These are phyloP conservation scores for Suillus americanus DNA, from an alignment of 768 basidiomycete species.

Conservation along the genomic window DNA sequence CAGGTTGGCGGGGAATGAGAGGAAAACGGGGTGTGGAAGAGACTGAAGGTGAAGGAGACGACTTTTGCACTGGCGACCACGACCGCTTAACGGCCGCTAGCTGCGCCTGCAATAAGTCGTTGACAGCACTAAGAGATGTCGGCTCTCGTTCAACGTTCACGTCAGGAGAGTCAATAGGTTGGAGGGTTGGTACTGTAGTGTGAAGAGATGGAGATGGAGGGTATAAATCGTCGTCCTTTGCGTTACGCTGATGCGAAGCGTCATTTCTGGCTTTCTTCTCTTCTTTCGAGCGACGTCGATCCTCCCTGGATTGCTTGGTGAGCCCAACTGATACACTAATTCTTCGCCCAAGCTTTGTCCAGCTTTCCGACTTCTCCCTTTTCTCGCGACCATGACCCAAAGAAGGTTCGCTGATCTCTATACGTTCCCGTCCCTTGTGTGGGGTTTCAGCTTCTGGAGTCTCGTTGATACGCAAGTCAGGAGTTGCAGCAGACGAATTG, in stretches of 20 bases:
- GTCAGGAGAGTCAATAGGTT: conserved; percentile 6
- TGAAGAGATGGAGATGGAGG: conserved; percentile 12
- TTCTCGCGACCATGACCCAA: conserved; percentile 37
- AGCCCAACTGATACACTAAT: conserved; percentile 61
- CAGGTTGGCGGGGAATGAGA: conserved; percentile 28
- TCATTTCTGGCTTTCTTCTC: conserved; percentile 38
- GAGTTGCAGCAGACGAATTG: conserved; percentile 10
- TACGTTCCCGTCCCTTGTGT: conserved; percentile 5
- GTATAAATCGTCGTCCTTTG: conserved; percentile 19
- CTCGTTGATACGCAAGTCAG: conserved; percentile 15
- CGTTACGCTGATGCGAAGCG: conserved; percentile 24
- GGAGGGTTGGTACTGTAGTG: conserved; percentile 3
- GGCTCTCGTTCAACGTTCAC: conserved; percentile 18
- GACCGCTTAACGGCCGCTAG: conserved; percentile 28
- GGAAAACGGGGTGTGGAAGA: conserved; percentile 22
- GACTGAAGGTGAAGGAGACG: conserved; percentile 18
- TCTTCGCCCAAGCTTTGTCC: conserved; percentile 65
- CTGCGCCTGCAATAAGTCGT: conserved; percentile 25
- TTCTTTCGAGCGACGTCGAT: conserved; percentile 27
- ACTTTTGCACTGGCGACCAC: conserved; percentile 18
- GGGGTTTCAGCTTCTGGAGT: background rate
- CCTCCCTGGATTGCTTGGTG: conserved; percentile 28
- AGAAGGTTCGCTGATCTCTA: conserved; percentile 23
- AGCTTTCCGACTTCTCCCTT: conserved; percentile 44
- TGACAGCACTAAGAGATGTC: conserved; percentile 25